A percentile compares a stretch with the other conserved stretches of the same genome.
Evolutionary conservation across 192 early-diverging fungal species (phyloP).

Genomic region (Paraglomus occultum): DNA sequence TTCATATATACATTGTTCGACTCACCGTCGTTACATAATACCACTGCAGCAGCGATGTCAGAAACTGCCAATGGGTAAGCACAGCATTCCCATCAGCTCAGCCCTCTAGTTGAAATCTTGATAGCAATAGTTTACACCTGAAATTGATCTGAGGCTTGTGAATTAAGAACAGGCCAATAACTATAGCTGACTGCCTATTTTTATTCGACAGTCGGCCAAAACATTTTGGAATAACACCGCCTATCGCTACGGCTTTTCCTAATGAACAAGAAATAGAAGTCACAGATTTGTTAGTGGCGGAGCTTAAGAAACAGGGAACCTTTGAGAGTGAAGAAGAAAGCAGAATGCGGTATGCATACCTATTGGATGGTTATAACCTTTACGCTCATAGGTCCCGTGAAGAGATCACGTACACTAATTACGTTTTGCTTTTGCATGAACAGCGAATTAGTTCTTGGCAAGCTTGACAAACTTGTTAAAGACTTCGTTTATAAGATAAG

Average conservation of each 20-base stretch:
- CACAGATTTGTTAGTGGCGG: constrained; percentile 66
- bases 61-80: constrained; percentile 4
- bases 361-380: background rate
- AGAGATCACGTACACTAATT: constrained; percentile 5
- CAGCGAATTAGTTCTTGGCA: constrained; percentile 85
- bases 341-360: constrained; percentile 63
- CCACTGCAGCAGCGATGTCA: background rate
- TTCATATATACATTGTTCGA: no score
- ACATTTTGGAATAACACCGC: constrained; percentile 77
- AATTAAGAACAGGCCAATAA: no score
- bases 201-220: constrained; percentile 26
- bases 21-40: no score
- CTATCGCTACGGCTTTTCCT: constrained; percentile 64
- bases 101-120: background rate
- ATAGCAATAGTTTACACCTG: no score
- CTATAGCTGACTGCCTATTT: no score
- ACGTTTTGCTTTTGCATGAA: constrained; percentile 22
- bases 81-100: background rate
- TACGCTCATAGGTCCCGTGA: background rate
- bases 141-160: no score
- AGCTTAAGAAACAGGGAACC: constrained; percentile 70
- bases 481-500: constrained; percentile 86
- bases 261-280: constrained; percentile 65
- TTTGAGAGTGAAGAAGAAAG: constrained; percentile 90
- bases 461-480: constrained; percentile 85